phyloP scores from a whole-genome alignment of 139 green algal species.

The Monoraphidium neglectum region DNA sequence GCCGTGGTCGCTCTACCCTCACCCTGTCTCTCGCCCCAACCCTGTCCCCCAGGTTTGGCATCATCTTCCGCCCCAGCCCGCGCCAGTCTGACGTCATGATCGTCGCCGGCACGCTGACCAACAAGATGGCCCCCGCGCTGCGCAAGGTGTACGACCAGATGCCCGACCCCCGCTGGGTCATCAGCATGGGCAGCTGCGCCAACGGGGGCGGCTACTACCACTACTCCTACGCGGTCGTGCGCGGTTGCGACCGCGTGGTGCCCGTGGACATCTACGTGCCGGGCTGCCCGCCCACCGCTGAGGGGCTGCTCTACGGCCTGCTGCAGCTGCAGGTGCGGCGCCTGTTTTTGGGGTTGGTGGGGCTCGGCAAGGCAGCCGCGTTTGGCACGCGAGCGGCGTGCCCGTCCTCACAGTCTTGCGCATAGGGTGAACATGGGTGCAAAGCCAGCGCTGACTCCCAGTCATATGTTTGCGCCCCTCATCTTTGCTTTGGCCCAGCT shows the following conservation, averaged over 20 bases:
- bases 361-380: no score
- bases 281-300: constrained; percentile 94
- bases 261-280: constrained; percentile 96
- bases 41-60: constrained; percentile 74
- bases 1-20: constrained; percentile 83
- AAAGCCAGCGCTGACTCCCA: no score
- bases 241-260: constrained; percentile 95
- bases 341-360: neutral
- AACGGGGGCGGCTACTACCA: constrained; percentile 99
- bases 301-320: constrained; percentile 95
- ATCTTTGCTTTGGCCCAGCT: no score
- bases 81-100: constrained; percentile 97
- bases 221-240: constrained; percentile 95
- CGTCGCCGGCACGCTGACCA: constrained; percentile 95
- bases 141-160: constrained; percentile 98
- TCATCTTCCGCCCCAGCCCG: constrained; percentile 95
- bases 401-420: no score
- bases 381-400: no score
- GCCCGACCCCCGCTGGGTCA: constrained; percentile 96
- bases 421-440: no score
- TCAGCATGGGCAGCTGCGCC: constrained; percentile 96
- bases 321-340: constrained; percentile 74
- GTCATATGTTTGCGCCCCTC: no score
- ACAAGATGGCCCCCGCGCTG: constrained; percentile 98
- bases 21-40: no score